Percentiles rank a stretch among this genome's conserved stretches.
Evolutionary conservation across 2,329 filamentous ascomycete species (phyloP).

Genomic region (Colletotrichum musae): DNA sequence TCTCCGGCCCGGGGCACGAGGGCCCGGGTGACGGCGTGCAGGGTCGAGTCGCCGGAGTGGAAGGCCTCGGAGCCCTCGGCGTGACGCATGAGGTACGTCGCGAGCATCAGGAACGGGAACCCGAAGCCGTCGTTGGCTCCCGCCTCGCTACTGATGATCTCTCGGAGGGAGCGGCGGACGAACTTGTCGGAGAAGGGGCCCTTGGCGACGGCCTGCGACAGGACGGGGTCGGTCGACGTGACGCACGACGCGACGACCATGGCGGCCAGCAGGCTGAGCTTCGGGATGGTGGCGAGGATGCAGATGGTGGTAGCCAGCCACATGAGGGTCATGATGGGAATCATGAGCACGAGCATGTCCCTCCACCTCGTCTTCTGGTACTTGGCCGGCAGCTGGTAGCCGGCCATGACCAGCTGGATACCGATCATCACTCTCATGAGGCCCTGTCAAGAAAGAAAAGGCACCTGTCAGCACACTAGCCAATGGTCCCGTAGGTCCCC

Average conservation of each 20-base stretch:
- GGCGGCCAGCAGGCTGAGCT: slow-evolving; percentile 66
- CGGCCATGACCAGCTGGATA: slow-evolving; percentile 74
- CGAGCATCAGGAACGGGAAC: slow-evolving; percentile 73
- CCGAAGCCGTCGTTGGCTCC: slow-evolving; percentile 75
- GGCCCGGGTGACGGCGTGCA: slow-evolving; percentile 5
- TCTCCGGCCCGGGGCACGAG: slow-evolving; percentile 46
- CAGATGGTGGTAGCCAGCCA: slow-evolving; percentile 72
- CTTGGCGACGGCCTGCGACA: slow-evolving; percentile 74
- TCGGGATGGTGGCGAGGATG: slow-evolving; percentile 68
- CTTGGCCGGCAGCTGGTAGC: slow-evolving; percentile 72
- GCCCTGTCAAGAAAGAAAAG: slow-evolving; percentile 47
- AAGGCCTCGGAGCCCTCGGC: slow-evolving; percentile 54
- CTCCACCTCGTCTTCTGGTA: slow-evolving; percentile 66
- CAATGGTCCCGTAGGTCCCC: no score
- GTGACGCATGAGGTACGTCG: slow-evolving; percentile 69
- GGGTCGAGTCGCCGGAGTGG: neutral
- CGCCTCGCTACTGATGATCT: slow-evolving; percentile 74
- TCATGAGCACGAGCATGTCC: slow-evolving; percentile 67
- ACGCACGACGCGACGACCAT: slow-evolving; percentile 73
- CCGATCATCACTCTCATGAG: slow-evolving; percentile 73
- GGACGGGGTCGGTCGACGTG: slow-evolving; percentile 73
- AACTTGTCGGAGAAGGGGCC: slow-evolving; percentile 75
- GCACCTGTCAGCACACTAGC: slow-evolving; percentile 9
- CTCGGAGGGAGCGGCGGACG: slow-evolving; percentile 68
- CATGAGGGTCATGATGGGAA: slow-evolving; percentile 74